Evolutionary conservation across 768 basidiomycete genomes (phyloP), one percentile per base, ranked within the genome.

Genomic region (Lactarius sp.): DNA sequence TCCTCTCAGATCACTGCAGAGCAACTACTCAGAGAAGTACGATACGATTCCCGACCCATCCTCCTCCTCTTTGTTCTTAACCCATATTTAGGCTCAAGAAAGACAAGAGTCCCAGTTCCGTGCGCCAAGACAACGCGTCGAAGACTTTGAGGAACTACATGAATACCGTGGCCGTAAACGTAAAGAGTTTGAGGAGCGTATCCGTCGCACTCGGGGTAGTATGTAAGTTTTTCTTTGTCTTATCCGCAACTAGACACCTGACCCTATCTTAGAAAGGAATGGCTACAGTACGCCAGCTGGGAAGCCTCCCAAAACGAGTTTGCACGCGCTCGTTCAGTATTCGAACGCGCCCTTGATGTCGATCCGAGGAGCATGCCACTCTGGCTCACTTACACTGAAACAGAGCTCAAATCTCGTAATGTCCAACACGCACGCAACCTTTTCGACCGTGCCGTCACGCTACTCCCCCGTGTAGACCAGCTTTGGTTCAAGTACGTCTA

Each of bases 401-500:
- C 94, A 90, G 97, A 99, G 75, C 83, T 99, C 68, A 98, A 98
- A 76, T 90, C 92, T 6, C 91, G 97, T 66, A 98, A 99, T 71
- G 92, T 99, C 58, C 91, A 96, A 71, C 97, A 98, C 69, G 88
- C 97, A 0, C 88, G 97, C 56, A 99, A 99, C 76, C 82, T 98
- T 27, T 98, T 92, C 74, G 97, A 99, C 78, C 86, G 97, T 68
- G 94, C 94, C 2, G 94, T 99, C 66, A 99, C 96, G 6, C 82
- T 98, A 1, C 86, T 99, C 31, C 97, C 97, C 10, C 88, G 97
- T 51, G 87, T 99, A 54, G 95, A 99, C 74, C 90, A 96, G 72
- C 82, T 99, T 7, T 98, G 97, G 97, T 98, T 98, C 83, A 98
- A 98, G 75, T 99, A 98, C 61, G 96, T 99, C 63, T 98, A 97